Conservation (phyloP, 805 yeast genomes). For the Wickerhamiella alocasiicola region DNA sequence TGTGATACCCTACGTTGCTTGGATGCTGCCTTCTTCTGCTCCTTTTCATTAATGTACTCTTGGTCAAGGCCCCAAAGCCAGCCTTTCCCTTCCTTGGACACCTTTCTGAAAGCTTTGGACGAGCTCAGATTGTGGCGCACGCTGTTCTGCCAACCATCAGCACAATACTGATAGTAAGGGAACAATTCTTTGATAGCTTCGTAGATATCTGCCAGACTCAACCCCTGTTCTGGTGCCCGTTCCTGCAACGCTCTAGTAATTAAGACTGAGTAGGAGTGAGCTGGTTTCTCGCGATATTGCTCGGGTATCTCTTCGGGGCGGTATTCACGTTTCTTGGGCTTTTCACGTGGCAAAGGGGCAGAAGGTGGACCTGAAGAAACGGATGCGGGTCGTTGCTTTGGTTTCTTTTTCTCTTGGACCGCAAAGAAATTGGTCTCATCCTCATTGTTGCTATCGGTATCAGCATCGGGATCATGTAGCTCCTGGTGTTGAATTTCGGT, state of each 20-base stretch:
- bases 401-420: conserved; percentile 14
- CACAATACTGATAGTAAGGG: conserved; percentile 87
- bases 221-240: conserved; percentile 54
- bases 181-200: conserved; percentile 74
- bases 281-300: conserved; percentile 75
- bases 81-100: conserved; percentile 80
- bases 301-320: conserved; percentile 78
- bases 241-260: conserved; percentile 68
- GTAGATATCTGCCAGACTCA: conserved; percentile 74
- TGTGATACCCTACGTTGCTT: conserved; percentile 23
- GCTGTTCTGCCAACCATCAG: conserved; percentile 95
- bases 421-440: conserved; percentile 23
- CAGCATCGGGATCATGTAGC: conserved; percentile 8
- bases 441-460: conserved; percentile 7
- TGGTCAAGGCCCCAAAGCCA: conserved; percentile 94
- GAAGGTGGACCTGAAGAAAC: background rate
- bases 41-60: conserved; percentile 69
- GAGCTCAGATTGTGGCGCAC: conserved; percentile 81
- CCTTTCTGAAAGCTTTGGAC: conserved; percentile 72
- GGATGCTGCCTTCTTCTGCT: conserved; percentile 41
- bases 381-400: conserved; percentile 2
- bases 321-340: conserved; percentile 38
- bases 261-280: conserved; percentile 64
- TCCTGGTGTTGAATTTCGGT: conserved; percentile 9
- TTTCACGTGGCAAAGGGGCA: conserved; percentile 4